These are phyloP conservation scores for Peronospora farinosa DNA, from an alignment of 352 stramenopile species.

Conservation along the genomic window DNA sequence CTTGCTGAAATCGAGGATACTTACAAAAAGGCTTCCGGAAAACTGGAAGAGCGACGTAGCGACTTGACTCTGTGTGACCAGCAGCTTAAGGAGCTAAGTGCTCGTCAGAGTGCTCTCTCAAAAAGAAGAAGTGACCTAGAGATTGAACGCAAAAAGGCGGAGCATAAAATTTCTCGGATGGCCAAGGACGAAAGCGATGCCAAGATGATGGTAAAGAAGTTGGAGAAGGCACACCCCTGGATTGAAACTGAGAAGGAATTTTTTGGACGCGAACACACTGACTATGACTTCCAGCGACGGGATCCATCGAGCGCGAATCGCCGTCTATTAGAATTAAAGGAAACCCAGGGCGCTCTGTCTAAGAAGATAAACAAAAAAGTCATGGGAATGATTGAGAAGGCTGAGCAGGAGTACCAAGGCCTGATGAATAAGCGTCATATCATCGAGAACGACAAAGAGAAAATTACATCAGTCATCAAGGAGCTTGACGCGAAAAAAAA, in stretches of 20 bases:
- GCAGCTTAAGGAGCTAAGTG: slow-evolving; percentile 86
- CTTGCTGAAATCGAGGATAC: slow-evolving; percentile 56
- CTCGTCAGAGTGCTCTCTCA: slow-evolving; percentile 67
- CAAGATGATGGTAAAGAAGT: slow-evolving; percentile 83
- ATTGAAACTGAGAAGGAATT: slow-evolving; percentile 96
- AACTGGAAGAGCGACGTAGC: slow-evolving; percentile 62
- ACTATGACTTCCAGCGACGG: slow-evolving; percentile 95
- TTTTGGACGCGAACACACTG: slow-evolving; percentile 94
- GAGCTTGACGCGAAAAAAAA: slow-evolving; percentile 99
- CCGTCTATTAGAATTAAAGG: slow-evolving; percentile 88
- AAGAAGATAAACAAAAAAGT: slow-evolving; percentile 99
- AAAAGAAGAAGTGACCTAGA: slow-evolving; percentile 86
- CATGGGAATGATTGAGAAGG: slow-evolving; percentile 99
- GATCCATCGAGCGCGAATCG: slow-evolving; percentile 83
- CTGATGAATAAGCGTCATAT: slow-evolving; percentile 96
- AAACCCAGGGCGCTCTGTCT: slow-evolving; percentile 88
- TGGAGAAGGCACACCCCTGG: slow-evolving; percentile 94
- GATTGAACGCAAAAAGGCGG: slow-evolving; percentile 93
- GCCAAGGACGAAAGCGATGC: slow-evolving; percentile 91
- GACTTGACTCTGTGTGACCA: slow-evolving; percentile 84
- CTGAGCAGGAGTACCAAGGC: slow-evolving; percentile 97
- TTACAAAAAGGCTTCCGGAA: slow-evolving; percentile 50
- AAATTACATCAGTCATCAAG: slow-evolving; percentile 98
- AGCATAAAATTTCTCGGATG: slow-evolving; percentile 89
- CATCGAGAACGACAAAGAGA: slow-evolving; percentile 99